Percentiles rank a stretch among this genome's conserved stretches.
phyloP scores from a whole-genome alignment of 805 yeast species.

The Pichia nakasei region DNA sequence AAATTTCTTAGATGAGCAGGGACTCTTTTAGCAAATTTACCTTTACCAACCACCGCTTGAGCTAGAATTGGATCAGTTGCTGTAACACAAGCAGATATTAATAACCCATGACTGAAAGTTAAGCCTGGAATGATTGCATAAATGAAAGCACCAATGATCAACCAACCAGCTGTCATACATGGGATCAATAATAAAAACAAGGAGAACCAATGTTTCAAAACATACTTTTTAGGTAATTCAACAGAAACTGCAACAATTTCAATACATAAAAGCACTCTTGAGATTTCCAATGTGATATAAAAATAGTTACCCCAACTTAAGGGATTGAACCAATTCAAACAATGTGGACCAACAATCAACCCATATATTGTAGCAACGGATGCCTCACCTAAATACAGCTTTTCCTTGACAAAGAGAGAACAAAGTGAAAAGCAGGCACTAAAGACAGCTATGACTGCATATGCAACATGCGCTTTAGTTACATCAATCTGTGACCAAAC shows the following conservation, averaged over 20 bases:
- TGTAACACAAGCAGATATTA: conserved; percentile 63
- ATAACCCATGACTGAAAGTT: conserved; percentile 44
- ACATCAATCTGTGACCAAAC: conserved; percentile 27
- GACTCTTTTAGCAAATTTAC: conserved; percentile 60
- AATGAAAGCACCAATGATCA: conserved; percentile 52
- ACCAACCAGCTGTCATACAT: conserved; percentile 66
- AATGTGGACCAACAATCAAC: conserved; percentile 50
- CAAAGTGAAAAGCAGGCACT: conserved; percentile 47
- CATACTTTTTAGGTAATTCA: conserved; percentile 60
- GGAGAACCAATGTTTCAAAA: conserved; percentile 50
- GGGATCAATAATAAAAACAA: conserved; percentile 52
- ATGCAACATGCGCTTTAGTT: conserved; percentile 30
- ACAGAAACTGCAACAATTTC: conserved; percentile 69
- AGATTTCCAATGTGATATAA: conserved; percentile 46
- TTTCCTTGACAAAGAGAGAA: conserved; percentile 52
- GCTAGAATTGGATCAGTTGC: conserved; percentile 74
- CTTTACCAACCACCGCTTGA: conserved; percentile 66
- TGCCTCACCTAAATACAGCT: conserved; percentile 56
- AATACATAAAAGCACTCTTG: conserved; percentile 57
- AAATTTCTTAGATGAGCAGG: conserved; percentile 54
- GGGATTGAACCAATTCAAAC: conserved; percentile 51
- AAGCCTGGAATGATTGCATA: conserved; percentile 55
- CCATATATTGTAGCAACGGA: conserved; percentile 59
- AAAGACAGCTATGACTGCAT: conserved; percentile 56
- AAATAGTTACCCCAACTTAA: conserved; percentile 47